Conservation (phyloP, 148 eudicot species). For the Dysphania ambrosioides region DNA sequence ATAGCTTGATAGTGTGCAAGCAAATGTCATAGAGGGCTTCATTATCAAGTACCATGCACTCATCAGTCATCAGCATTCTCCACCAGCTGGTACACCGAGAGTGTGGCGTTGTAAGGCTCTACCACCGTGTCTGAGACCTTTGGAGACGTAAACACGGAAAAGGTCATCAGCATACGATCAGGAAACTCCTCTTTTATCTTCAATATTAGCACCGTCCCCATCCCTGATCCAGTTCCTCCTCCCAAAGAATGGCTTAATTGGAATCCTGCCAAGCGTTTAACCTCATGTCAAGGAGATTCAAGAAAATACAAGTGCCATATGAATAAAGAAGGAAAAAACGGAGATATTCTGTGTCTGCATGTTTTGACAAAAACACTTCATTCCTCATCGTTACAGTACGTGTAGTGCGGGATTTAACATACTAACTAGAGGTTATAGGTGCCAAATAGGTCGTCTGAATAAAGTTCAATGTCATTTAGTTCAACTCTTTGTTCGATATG, state of each 20-base stretch:
- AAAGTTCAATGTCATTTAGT: too few species aligned
- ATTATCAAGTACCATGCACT: slow-evolving; percentile 36
- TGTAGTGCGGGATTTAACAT: background rate
- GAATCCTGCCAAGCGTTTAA: slow-evolving; percentile 36
- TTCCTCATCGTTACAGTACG: too few species aligned
- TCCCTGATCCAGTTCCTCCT: slow-evolving; percentile 70
- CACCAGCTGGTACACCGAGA: slow-evolving; percentile 47
- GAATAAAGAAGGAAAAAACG: background rate
- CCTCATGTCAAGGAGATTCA: background rate
- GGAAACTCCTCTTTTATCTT: slow-evolving; percentile 33
- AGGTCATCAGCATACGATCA: slow-evolving; percentile 33
- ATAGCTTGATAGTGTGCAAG: slow-evolving; percentile 66
- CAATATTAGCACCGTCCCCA: slow-evolving; percentile 52
- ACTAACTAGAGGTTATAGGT: too few species aligned
- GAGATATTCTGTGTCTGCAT: too few species aligned
- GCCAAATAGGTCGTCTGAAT: too few species aligned
- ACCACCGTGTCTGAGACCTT: slow-evolving; percentile 64
- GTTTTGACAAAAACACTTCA: too few species aligned
- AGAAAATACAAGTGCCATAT: background rate
- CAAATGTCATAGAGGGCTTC: slow-evolving; percentile 57
- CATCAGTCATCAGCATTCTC: slow-evolving; percentile 36
- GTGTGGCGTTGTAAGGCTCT: slow-evolving; percentile 70
- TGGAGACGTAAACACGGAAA: slow-evolving; percentile 54
- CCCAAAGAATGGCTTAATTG: slow-evolving; percentile 67
- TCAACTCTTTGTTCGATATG: too few species aligned